Evolutionary conservation across 306 rosid species (phyloP).

Genomic region (Cyamopsis tetragonoloba): DNA sequence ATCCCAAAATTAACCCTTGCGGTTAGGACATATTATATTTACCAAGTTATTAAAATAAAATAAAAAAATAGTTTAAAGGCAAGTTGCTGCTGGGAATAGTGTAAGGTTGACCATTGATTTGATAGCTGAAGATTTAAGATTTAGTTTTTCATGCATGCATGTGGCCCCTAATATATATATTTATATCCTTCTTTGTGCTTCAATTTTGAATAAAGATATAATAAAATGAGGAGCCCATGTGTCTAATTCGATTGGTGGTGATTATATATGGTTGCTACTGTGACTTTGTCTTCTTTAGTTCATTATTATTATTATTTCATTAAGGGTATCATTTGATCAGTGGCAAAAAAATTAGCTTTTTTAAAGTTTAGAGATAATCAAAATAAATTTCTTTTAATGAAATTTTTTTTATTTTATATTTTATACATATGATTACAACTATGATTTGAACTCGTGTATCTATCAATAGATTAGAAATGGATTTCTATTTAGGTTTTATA

Average conservation of each 20-base stretch:
- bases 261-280: constrained; percentile 24
- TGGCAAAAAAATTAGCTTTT: too few relatives aligned
- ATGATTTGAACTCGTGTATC: too few relatives aligned
- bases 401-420: too few relatives aligned
- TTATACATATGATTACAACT: too few relatives aligned
- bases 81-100: constrained; percentile 36
- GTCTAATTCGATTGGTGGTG: constrained; percentile 19
- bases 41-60: too few relatives aligned
- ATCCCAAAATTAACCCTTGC: too few relatives aligned
- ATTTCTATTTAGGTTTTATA: constrained; percentile 19
- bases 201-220: constrained; percentile 15
- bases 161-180: constrained; percentile 35
- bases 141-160: constrained; percentile 35
- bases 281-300: constrained; percentile 25
- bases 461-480: too few relatives aligned
- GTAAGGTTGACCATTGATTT: constrained; percentile 31
- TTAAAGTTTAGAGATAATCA: too few relatives aligned
- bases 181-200: constrained; percentile 29
- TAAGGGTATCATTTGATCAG: too few relatives aligned
- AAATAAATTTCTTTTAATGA: too few relatives aligned
- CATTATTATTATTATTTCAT: not conserved
- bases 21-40: too few relatives aligned
- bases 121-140: constrained; percentile 13
- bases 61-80: not conserved
- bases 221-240: constrained; percentile 37